phyloP scores from a whole-genome alignment of 805 yeast species.

The Hanseniaspora guilliermondii region DNA sequence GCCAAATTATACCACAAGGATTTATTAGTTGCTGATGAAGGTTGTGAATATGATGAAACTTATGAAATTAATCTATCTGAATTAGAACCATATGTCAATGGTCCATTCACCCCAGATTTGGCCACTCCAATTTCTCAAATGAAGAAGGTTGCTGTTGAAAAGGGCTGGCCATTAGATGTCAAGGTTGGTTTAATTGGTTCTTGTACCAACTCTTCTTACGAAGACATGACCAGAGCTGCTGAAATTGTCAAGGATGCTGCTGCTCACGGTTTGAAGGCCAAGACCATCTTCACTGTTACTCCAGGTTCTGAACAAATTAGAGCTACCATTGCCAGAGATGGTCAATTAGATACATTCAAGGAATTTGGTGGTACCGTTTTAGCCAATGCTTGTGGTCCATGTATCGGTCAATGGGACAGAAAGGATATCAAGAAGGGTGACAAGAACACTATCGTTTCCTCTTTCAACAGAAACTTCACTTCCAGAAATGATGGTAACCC shows the following conservation, averaged over 20 bases:
- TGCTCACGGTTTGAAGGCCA: constrained; percentile 78
- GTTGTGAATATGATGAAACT: constrained; percentile 85
- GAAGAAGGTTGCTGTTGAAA: constrained; percentile 67
- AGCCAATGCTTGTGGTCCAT: constrained; percentile 98
- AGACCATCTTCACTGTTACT: constrained; percentile 82
- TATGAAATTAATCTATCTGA: constrained; percentile 80
- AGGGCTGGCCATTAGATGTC: constrained; percentile 87
- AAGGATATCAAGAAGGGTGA: constrained; percentile 84
- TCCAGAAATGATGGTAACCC: constrained; percentile 98
- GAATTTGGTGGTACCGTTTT: constrained; percentile 88
- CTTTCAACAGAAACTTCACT: constrained; percentile 96
- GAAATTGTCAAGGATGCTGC: constrained; percentile 86
- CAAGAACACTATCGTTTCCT: constrained; percentile 91
- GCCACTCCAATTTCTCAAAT: constrained; percentile 87
- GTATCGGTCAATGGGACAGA: constrained; percentile 99
- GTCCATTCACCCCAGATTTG: constrained; percentile 97
- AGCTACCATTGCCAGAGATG: constrained; percentile 96
- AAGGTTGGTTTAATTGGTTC: constrained; percentile 95
- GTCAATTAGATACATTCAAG: constrained; percentile 74
- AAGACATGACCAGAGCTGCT: constrained; percentile 95
- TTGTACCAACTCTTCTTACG: constrained; percentile 96
- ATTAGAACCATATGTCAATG: constrained; percentile 91
- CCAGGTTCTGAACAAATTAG: constrained; percentile 98
- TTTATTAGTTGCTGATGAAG: constrained; percentile 75
- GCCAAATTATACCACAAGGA: constrained; percentile 59